Evolutionary conservation across 768 basidiomycete species (phyloP).

Genomic region (Lentinula edodes): DNA sequence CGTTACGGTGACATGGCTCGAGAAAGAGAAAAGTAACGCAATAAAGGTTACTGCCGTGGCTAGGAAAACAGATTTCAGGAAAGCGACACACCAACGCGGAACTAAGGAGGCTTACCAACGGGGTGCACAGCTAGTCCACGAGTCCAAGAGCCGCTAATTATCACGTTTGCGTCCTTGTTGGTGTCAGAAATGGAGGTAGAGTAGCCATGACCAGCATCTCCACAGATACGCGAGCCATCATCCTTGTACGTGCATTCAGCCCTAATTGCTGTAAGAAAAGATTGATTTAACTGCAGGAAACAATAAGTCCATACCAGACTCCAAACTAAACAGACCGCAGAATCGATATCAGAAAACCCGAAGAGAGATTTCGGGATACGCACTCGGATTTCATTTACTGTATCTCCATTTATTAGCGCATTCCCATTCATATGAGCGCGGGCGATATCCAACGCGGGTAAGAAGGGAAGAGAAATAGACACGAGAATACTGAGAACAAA

Average conservation of each 20-base stretch:
- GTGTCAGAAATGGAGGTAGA: conserved; percentile 34
- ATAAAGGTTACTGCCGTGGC: conserved; percentile 54
- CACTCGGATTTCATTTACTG: conserved; percentile 48
- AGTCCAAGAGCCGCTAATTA: conserved; percentile 59
- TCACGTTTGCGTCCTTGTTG: conserved; percentile 28
- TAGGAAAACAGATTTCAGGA: conserved; percentile 11
- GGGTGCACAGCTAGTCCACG: conserved; percentile 72
- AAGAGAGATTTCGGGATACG: conserved; percentile 20
- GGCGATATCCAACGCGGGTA: conserved; percentile 62
- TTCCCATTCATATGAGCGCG: conserved; percentile 44
- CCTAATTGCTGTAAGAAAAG: conserved; percentile 31
- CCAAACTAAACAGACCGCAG: conserved; percentile 49
- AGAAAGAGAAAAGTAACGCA: conserved; percentile 44
- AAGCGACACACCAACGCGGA: not conserved
- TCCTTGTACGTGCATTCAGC: conserved; percentile 50
- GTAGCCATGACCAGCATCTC: conserved; percentile 51
- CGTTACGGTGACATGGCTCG: conserved; percentile 41
- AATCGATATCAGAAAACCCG: conserved; percentile 1
- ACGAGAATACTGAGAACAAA: conserved; percentile 63
- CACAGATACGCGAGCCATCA: conserved; percentile 43
- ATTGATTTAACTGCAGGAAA: conserved; percentile 9
- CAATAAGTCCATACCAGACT: conserved; percentile 47
- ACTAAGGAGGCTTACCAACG: conserved; percentile 45
- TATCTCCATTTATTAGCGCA: conserved; percentile 18
- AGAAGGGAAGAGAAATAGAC: conserved; percentile 66